A percentile compares a stretch with the other conserved stretches of the same genome.
Evolutionary conservation across 2,329 filamentous ascomycete genomes (phyloP).

Genomic region (Shiraia bambusicola): DNA sequence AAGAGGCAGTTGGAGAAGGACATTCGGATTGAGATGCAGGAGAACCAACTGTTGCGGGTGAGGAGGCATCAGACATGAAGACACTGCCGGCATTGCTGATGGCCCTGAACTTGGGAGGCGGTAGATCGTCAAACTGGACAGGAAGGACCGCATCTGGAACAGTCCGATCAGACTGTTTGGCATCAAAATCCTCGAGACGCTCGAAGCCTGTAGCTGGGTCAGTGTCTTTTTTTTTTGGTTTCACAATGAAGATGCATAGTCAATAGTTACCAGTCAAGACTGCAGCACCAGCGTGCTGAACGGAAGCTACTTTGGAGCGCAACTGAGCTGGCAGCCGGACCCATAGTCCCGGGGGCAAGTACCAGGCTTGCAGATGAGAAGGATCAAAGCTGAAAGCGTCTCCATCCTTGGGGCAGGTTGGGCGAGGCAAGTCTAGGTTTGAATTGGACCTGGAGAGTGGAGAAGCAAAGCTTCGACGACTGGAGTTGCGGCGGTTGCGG

Average conservation of each 20-base stretch:
- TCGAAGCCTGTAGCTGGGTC: constrained; percentile 29
- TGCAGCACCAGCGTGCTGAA: constrained; percentile 50
- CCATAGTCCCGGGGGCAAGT: constrained; percentile 42
- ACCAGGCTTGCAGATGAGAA: constrained; percentile 42
- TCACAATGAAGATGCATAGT: no score
- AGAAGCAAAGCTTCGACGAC: constrained; percentile 29
- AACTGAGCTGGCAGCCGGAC: constrained; percentile 41
- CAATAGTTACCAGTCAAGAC: constrained; percentile 47
- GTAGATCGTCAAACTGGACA: constrained; percentile 28
- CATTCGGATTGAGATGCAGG: constrained; percentile 28
- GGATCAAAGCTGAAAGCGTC: constrained; percentile 44
- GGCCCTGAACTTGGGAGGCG: constrained; percentile 27
- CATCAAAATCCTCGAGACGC: constrained; percentile 27
- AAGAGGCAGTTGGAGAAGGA: constrained; percentile 24
- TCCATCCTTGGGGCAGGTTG: constrained; percentile 36
- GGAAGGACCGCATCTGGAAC: constrained; percentile 25
- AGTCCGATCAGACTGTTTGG: constrained; percentile 16
- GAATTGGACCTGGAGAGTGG: constrained; percentile 22
- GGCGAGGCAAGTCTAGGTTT: constrained; percentile 31
- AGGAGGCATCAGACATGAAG: constrained; percentile 27
- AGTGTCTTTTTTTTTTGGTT: constrained; percentile 15
- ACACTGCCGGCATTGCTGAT: constrained; percentile 36
- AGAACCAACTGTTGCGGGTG: constrained; percentile 26
- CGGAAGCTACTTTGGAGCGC: constrained; percentile 34
- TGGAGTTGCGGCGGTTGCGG: constrained; percentile 28